Percentiles rank a stretch among this genome's conserved stretches.
Evolutionary conservation across 1,139 yeast species (phyloP).

Genomic region (Chernovozyma sophiae-reginae): DNA sequence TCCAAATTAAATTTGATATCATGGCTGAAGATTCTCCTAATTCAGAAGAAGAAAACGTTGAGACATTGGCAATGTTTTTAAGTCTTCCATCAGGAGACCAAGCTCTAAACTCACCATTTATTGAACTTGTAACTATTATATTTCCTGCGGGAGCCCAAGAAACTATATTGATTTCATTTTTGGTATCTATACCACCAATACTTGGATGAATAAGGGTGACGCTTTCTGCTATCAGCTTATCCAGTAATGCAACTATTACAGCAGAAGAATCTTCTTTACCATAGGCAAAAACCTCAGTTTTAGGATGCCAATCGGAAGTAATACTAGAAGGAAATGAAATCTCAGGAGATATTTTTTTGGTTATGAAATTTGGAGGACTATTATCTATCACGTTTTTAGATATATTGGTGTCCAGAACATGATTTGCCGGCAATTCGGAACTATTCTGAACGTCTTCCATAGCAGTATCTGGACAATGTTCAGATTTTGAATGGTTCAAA

Average conservation of each 20-base stretch:
- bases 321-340: constrained; percentile 26
- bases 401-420: neutral
- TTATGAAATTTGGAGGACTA: constrained; percentile 14
- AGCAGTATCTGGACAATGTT: neutral
- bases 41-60: constrained; percentile 5
- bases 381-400: neutral
- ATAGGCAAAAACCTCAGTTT: constrained; percentile 34
- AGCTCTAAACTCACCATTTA: constrained; percentile 61
- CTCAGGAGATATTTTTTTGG: constrained; percentile 19
- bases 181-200: constrained; percentile 11
- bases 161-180: constrained; percentile 38
- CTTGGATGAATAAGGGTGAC: constrained; percentile 34
- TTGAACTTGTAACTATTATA: constrained; percentile 52
- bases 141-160: constrained; percentile 67
- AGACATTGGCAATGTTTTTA: constrained; percentile 44
- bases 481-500: neutral
- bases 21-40: constrained; percentile 9
- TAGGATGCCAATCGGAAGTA: constrained; percentile 39
- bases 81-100: constrained; percentile 69
- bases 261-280: constrained; percentile 34
- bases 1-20: constrained; percentile 31
- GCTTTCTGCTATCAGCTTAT: constrained; percentile 28
- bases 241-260: constrained; percentile 30
- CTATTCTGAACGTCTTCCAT: neutral
- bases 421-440: neutral